Evolutionary conservation across 2,329 filamentous ascomycete species (phyloP), one percentile per base, ranked within the genome.

Genomic region (Fusarium odoratissimum): DNA sequence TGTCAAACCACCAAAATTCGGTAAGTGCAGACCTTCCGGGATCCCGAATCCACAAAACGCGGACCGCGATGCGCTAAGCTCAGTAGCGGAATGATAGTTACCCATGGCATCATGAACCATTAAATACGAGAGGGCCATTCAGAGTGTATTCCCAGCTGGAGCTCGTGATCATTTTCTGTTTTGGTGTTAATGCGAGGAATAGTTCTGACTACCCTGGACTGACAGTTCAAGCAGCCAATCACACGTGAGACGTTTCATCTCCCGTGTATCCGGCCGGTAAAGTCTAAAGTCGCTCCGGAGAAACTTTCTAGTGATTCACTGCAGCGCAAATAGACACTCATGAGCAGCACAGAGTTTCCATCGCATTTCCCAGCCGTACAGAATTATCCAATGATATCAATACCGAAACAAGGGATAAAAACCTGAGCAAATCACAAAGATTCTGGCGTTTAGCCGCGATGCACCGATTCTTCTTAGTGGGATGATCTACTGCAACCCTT

Each of bases 271-370:
- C 19, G 2, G 33, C 23, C 33, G 23, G 13, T 17, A 28, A 6
- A 28, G 33, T 2, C 23, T 17, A 54, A 54, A 9, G 4, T 11
- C 13, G 3, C 2, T 0, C 33, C 33, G 33, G 49, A 54, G 14
- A 52, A 54, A 54, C 49, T 17, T 6, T 54, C 2, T 3, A 1
- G 13, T 38, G 10, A 3, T 40, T 54, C 4, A 2, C 0, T 7
- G 2, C 11, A 33, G 16, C 8, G 0, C 2, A 17, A 12, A n/a
- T 7, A 13, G 10, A 11, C 7, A n/a, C 0, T n/a, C 0, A 6
- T 13, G 0, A 13, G 1, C 1, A 40, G 13, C 7, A 12, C 25
- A n/a, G 13, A 1, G 10, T 10, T 10, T n/a, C 4, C 4, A 1
- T 9, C 3, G 4, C 14, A 30, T n/a, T 28, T 17, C 4, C 23